Evolutionary conservation across 192 early-diverging fungal species (phyloP).

Genomic region (Entomortierella lignicola): DNA sequence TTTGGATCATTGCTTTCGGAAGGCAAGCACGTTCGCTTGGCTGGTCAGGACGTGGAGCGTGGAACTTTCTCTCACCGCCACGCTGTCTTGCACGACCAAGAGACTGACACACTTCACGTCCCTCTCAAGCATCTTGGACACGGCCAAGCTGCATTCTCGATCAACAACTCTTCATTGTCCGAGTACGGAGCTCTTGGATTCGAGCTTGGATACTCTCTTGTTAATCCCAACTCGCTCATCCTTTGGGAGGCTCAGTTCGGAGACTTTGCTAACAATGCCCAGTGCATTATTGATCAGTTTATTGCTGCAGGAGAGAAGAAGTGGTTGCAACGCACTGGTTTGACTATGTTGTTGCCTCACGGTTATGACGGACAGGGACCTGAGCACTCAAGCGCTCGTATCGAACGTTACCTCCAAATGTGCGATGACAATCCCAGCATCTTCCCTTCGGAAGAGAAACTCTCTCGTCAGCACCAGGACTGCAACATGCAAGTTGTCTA

Average conservation of each 20-base stretch:
- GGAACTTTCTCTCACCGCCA: conserved; percentile 99
- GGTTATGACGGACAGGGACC: conserved; percentile 99
- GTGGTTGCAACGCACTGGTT: conserved; percentile 96
- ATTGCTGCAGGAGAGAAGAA: conserved; percentile 96
- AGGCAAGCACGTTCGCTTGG: conserved; percentile 92
- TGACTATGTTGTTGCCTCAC: conserved; percentile 94
- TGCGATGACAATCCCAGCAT: conserved; percentile 94
- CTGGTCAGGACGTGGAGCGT: conserved; percentile 98
- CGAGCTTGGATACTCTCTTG: conserved; percentile 96
- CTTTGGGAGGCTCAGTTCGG: conserved; percentile 99
- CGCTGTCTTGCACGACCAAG: conserved; percentile 96
- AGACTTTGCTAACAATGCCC: conserved; percentile 97
- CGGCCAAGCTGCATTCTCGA: conserved; percentile 88
- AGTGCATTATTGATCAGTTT: conserved; percentile 99
- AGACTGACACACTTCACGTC: conserved; percentile 83
- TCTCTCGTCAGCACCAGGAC: conserved; percentile 95
- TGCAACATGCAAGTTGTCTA: conserved; percentile 98
- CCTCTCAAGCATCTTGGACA: conserved; percentile 89
- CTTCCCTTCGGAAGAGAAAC: conserved; percentile 80
- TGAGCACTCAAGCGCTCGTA: conserved; percentile 95
- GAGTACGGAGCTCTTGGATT: conserved; percentile 97
- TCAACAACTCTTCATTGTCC: conserved; percentile 96
- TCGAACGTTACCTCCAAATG: conserved; percentile 96
- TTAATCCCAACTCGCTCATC: conserved; percentile 92
- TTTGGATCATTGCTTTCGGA: conserved; percentile 92